These are phyloP conservation scores for Flaveria trinervia DNA, from an alignment of 129 eudicot genomes.

Conservation along the genomic window DNA sequence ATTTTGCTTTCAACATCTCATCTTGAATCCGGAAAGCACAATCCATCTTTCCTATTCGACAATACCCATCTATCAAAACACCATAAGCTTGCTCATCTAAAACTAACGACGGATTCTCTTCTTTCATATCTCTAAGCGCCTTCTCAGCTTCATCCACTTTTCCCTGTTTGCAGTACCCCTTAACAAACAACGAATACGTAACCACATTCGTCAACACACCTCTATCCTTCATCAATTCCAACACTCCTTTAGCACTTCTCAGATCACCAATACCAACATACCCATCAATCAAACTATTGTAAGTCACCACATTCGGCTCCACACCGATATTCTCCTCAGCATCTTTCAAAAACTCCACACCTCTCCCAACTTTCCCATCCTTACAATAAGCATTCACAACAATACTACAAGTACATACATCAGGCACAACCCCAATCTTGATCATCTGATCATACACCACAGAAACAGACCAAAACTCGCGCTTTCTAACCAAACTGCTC, in stretches of 20 bases:
- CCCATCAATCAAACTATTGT: constrained; percentile 81
- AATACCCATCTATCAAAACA: constrained; percentile 68
- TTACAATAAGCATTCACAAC: constrained; percentile 83
- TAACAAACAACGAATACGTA: constrained; percentile 62
- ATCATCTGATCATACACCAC: constrained; percentile 72
- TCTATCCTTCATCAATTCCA: constrained; percentile 51
- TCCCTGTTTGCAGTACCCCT: constrained; percentile 73
- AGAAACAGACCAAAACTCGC: constrained; percentile 45
- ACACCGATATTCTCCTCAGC: constrained; percentile 51
- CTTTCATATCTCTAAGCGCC: constrained; percentile 53
- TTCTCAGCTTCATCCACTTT: constrained; percentile 69
- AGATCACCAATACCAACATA: constrained; percentile 59
- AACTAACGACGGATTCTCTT: constrained; percentile 36
- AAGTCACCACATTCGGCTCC: constrained; percentile 66
- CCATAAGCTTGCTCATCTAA: constrained; percentile 68
- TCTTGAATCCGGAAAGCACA: constrained; percentile 60
- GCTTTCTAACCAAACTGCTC: constrained; percentile 56
- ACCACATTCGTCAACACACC: constrained; percentile 57
- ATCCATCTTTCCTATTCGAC: constrained; percentile 63
- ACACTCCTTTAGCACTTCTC: constrained; percentile 54
- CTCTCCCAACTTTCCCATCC: constrained; percentile 54
- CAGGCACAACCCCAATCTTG: constrained; percentile 59
- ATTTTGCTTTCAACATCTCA: constrained; percentile 65
- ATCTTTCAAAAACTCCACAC: constrained; percentile 49
- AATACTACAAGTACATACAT: constrained; percentile 76